Evolutionary conservation across 768 basidiomycete genomes (phyloP), one percentile per base, ranked within the genome.

Genomic region (Boletus vinaceobasis): DNA sequence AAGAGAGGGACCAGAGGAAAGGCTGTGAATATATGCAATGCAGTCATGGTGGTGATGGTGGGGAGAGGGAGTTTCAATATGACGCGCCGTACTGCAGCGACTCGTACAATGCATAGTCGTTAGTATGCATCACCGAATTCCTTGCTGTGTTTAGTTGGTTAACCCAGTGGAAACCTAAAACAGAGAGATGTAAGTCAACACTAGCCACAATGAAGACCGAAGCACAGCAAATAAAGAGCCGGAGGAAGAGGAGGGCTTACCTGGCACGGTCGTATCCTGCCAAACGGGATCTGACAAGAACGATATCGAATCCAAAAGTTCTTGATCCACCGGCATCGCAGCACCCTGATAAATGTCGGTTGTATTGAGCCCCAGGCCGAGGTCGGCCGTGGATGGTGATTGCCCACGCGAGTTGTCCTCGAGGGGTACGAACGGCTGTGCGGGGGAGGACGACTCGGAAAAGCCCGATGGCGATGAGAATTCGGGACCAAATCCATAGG

Each of bases 251-350:
- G 38, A n/a, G 3, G 5, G 66, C 80, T 60, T 58, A 85, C 84
- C 79, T 62, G 84, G 79, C 37, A 84, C 59, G 2, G 77, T 70
- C 29, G 79, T 76, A 63, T 82, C 81, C 36, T 77, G 79, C 84
- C 83, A 86, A 3, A 72, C 69, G 42, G 80, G 77, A 63, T 85
- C 79, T 15, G 77, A 72, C 62, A 87, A 65, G 31, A 81, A 77
- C 60, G 85, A 82, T 63, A 86, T 79, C 26, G 82, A 82, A 50
- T 85, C 79, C 66, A 87, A 61, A 27, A 87, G 78, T 38, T 82
- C 81, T 17, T 75, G 71, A 60, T 87, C 83, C 60, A 83, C 84
- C 2, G 78, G 76, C 60, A 86, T 73, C 1, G 82, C 75, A n/a
- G 58, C 9, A 19, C 43, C 44, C 36, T 79, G 75, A 70, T 83